Base-by-base conservation (phyloP, 2,329 filamentous ascomycete genomes). In the Cordyceps cicadae region DNA sequence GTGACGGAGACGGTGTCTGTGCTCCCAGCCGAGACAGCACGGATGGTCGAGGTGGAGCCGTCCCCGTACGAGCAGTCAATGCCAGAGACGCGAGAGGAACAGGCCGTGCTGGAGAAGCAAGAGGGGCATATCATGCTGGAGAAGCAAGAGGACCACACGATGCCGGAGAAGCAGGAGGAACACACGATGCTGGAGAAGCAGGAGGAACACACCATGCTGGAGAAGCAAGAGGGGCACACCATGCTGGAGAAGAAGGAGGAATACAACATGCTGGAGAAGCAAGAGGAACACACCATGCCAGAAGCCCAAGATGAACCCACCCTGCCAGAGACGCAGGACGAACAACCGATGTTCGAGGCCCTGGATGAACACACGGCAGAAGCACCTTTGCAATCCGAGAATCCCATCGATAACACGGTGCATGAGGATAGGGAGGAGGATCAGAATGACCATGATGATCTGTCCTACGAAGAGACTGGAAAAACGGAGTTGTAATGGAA, bases 1-100 rank as follows among this genome's bases (percentile, higher is more conserved):
- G 66, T 71, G 56, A 69, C 71, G 26, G 69, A 70, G 19, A 71
- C 69, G 34, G 64, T 70, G 5, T 69, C 68, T 8, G 67, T 67
- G 43, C 69, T 68, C 11, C 48, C 29, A 21, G 24, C 17, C 8
- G 60, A 56, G 37, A 62, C 60, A 37, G 12, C 12, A 3, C 12
- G 49, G 37, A 50, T 48, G 19, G 48, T 24, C 34, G 64, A 8
- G 1, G 9, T 41, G 12, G 19, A 50, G 21, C 15, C 32, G 14
- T 11, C 4, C 11, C 2, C 9, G 24, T 12, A 46, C 12, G 26
- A 59, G n/a, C 48, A 34, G 37, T 26, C 21, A 63, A 65, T 8
- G 66, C 65, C 0, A 70, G 56, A 65, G 14, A 64, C 63, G 24
- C 63, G 54, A 11, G 43, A 46, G 15, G 17, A 29, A 29, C 6